A percentile compares a stretch with the other conserved stretches of the same genome.
These are phyloP conservation scores for Termitomyces sp. DNA, from an alignment of 768 basidiomycete species.

Conservation along the genomic window DNA sequence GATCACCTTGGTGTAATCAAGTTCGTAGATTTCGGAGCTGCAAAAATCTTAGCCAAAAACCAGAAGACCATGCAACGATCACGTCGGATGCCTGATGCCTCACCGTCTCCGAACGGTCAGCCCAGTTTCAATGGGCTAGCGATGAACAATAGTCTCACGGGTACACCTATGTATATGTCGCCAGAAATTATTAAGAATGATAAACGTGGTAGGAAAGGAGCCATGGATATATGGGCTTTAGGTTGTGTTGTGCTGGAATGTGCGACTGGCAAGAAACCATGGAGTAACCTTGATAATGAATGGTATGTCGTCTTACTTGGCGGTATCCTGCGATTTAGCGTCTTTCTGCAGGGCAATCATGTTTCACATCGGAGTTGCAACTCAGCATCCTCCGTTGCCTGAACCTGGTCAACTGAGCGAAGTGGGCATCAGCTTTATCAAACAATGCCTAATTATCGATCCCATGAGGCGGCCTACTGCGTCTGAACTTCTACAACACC, in stretches of 20 bases:
- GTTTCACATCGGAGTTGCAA: conserved; percentile 98
- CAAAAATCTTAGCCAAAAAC: conserved; percentile 91
- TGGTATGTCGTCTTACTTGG: conserved; percentile 52
- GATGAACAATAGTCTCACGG: conserved; percentile 84
- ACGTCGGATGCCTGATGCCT: conserved; percentile 49
- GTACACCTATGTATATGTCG: conserved; percentile 99
- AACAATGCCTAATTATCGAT: conserved; percentile 86
- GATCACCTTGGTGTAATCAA: conserved; percentile 91
- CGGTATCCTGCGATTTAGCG: not conserved
- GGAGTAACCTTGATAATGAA: conserved; percentile 99
- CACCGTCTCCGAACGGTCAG: conserved; percentile 21
- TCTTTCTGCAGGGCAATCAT: conserved; percentile 82
- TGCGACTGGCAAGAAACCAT: conserved; percentile 94
- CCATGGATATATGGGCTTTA: conserved; percentile 98
- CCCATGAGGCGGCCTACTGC: conserved; percentile 81
- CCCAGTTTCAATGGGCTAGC: conserved; percentile 38
- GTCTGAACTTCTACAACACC: conserved; percentile 76
- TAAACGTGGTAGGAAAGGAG: conserved; percentile 79
- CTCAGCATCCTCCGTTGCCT: conserved; percentile 93
- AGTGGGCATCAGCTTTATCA: conserved; percentile 90
- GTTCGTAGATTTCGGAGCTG: conserved; percentile 96
- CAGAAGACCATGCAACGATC: conserved; percentile 76
- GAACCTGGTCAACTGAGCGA: conserved; percentile 87
- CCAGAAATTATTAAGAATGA: conserved; percentile 98
- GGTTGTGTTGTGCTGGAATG: conserved; percentile 98